Evolutionary conservation across 1,284 basidiomycete species (phyloP), one percentile per base, ranked within the genome.

Genomic region (Ustilago nuda): DNA sequence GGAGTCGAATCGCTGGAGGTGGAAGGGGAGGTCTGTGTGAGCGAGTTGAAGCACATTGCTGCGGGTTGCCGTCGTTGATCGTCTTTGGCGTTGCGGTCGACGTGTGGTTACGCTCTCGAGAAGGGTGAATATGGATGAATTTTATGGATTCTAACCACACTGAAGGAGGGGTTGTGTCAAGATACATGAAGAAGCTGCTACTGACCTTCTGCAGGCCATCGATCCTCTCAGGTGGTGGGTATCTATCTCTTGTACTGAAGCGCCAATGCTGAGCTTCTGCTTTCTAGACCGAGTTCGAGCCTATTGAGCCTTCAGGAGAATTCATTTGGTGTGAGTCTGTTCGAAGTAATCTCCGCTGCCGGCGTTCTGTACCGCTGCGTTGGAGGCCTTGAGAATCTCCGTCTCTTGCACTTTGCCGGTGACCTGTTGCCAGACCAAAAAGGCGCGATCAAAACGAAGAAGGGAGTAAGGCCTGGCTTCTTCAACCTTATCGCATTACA

Each of bases 251-350:
- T n/a, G 43, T 15, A 11, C 48, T 13, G 23, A 30, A 8, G 27
- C 48, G 48, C 12, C 8, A 30, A 12, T 8, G 48, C 41, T 41
- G 56, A 50, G 56, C 30, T 60, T 33, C n/a, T 39, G 39, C 8
- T 27, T 27, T 17, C 6, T 19, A 35, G 60, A 58, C 69, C 69
- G 69, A 72, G 27, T 32, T 27, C 61, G 54, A 64, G 70, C 70
- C 70, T 67, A 72, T 48, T 23, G 17, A 19, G n/a, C 48, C 33
- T 35, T 46, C 35, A 36, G 23, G 36, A 37, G 23, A 13, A 41
- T 19, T 46, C 53, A 50, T 35, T 30, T 43, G 53, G 17, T 35
- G 30, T 15, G 39, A 37, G 46, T 37, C 39, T 54, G 8, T 23
- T 36, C 45, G 33, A 37, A 19, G 7, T 4, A 27, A 23, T 32